Conservation (phyloP, 768 basidiomycete species). For the Tephrocybe sp. region DNA sequence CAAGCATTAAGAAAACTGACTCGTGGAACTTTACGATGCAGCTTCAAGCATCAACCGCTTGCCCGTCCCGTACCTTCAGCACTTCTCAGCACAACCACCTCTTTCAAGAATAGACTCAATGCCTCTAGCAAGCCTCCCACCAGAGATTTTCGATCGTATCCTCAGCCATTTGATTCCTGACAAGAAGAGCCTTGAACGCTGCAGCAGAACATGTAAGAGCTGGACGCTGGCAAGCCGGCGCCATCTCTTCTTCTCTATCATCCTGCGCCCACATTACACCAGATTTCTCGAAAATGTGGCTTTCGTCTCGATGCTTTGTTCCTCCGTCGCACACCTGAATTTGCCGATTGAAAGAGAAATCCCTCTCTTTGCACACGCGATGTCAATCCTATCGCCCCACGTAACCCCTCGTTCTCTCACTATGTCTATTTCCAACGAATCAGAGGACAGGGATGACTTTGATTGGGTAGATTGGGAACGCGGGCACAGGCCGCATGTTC, state of each 20-base stretch:
- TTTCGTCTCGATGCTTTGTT: not conserved
- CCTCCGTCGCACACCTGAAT: not conserved
- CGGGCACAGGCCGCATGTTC: not conserved
- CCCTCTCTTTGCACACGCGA: not conserved
- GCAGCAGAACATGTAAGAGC: not conserved
- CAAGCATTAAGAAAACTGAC: too few species aligned
- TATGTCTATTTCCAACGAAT: not conserved
- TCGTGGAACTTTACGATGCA: too few species aligned
- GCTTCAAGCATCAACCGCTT: too few species aligned
- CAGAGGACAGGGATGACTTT: not conserved
- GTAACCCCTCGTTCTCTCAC: not conserved
- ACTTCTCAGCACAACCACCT: too few species aligned
- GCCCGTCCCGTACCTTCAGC: too few species aligned
- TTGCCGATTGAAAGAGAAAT: not conserved
- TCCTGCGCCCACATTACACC: not conserved
- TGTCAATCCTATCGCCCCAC: not conserved
- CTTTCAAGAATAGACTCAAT: too few species aligned
- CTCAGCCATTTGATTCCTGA: not conserved
- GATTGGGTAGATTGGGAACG: not conserved
- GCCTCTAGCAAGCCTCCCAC: not conserved
- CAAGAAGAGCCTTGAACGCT: not conserved
- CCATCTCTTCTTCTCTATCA: conserved; percentile 4
- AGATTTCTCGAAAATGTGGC: not conserved
- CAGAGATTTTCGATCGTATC: not conserved
- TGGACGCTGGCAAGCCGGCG: not conserved